These are phyloP conservation scores for Paramecium caudatum DNA, from an alignment of 73 alveolate genomes.

Conservation along the genomic window DNA sequence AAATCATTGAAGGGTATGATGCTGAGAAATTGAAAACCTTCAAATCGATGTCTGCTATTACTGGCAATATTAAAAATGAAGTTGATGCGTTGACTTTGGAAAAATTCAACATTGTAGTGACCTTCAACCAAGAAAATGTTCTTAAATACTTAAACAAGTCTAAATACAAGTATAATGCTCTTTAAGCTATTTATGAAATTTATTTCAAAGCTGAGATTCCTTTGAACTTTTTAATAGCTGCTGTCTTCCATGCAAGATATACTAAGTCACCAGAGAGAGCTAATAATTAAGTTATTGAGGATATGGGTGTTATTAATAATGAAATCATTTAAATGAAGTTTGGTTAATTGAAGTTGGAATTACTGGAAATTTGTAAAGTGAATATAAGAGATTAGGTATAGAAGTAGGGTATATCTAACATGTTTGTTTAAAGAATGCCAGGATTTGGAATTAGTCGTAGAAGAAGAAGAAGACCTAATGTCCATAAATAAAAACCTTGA, in stretches of 20 bases:
- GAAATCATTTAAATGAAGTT: background rate
- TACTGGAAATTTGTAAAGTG: background rate
- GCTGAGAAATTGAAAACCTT: background rate
- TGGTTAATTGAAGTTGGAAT: background rate
- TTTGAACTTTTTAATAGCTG: constrained; percentile 8
- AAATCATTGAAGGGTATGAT: constrained; percentile 1
- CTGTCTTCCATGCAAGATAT: constrained; percentile 40
- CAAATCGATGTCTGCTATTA: constrained; percentile 19
- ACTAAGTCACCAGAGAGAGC: constrained; percentile 17
- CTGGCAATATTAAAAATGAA: background rate
- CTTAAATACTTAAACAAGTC: background rate
- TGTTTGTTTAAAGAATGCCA: constrained; percentile 42
- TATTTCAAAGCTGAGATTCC: constrained; percentile 4
- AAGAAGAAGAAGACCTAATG: constrained; percentile 56
- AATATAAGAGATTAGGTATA: background rate
- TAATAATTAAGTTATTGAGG: background rate
- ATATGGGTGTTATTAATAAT: background rate
- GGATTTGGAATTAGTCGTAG: constrained; percentile 43
- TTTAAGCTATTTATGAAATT: background rate
- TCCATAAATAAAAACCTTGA: too few relatives aligned
- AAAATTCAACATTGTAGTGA: background rate
- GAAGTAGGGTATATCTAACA: background rate
- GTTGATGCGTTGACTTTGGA: background rate
- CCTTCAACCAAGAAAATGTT: background rate
- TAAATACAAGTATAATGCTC: background rate